Evolutionary conservation across 163 green algal genomes (phyloP).

Genomic region (Trebouxia gelatinosa): DNA sequence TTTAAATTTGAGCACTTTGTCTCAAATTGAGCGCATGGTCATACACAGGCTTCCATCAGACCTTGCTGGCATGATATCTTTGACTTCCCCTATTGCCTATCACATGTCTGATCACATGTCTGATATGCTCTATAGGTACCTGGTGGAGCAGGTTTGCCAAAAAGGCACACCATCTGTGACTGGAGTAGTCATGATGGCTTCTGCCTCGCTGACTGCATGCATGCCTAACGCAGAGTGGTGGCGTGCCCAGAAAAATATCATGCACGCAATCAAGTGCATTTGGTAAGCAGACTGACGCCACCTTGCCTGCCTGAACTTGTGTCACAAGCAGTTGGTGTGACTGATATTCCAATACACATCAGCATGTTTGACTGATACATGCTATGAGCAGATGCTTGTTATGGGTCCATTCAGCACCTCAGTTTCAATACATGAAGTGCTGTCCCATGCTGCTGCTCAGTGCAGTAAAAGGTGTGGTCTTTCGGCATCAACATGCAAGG

Average conservation of each 20-base stretch:
- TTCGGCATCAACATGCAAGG: too few species aligned
- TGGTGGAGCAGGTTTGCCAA: slow-evolving; percentile 1
- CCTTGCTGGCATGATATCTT: background rate
- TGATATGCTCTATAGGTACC: background rate
- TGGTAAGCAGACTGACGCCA: slow-evolving; percentile 8
- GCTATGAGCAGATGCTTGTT: too few species aligned
- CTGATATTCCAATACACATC: too few species aligned
- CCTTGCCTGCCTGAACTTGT: too few species aligned
- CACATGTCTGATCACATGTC: background rate
- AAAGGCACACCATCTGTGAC: background rate
- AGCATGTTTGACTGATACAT: too few species aligned
- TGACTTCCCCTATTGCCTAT: background rate
- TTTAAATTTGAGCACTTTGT: background rate
- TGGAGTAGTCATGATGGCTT: slow-evolving; percentile 19
- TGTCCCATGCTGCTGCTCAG: too few species aligned
- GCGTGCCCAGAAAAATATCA: background rate
- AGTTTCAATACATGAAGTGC: too few species aligned
- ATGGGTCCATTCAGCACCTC: too few species aligned
- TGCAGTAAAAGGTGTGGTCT: too few species aligned
- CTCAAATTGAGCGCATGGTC: background rate
- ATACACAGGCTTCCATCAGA: background rate
- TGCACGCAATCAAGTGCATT: slow-evolving; percentile 19
- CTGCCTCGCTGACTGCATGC: slow-evolving; percentile 14
- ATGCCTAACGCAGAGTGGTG: slow-evolving; percentile 16
- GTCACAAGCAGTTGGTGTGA: too few species aligned